Percentiles rank a stretch among this genome's conserved stretches.
Evolutionary conservation across 306 rosid genomes (phyloP).

Genomic region (Ammopiptanthus mongolicus): DNA sequence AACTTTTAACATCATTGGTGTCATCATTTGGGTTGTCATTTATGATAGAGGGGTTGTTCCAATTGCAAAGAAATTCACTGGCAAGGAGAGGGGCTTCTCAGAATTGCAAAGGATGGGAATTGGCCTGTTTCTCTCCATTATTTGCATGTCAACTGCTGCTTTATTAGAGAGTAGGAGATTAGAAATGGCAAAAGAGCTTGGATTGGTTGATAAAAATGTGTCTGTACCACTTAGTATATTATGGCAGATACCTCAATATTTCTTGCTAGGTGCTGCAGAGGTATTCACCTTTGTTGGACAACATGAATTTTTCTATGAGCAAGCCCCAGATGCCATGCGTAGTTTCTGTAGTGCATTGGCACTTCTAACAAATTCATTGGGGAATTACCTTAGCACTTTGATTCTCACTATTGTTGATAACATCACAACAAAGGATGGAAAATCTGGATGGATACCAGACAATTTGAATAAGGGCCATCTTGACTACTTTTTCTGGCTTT

Average conservation of each 20-base stretch:
- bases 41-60: constrained; percentile 69
- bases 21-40: constrained; percentile 73
- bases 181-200: constrained; percentile 51
- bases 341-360: constrained; percentile 84
- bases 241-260: constrained; percentile 88
- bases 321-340: constrained; percentile 80
- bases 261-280: constrained; percentile 81
- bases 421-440: constrained; percentile 51
- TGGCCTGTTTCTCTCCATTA: constrained; percentile 66
- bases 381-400: constrained; percentile 74
- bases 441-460: constrained; percentile 63
- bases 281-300: constrained; percentile 74
- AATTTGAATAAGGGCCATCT: constrained; percentile 73
- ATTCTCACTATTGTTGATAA: constrained; percentile 56
- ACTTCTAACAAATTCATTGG: constrained; percentile 60
- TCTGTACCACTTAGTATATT: constrained; percentile 62
- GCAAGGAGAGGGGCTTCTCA: constrained; percentile 73
- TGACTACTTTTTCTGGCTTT: constrained; percentile 76
- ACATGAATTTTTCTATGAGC: constrained; percentile 80
- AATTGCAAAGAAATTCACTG: constrained; percentile 59
- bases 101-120: constrained; percentile 89
- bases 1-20: constrained; percentile 53
- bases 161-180: constrained; percentile 56
- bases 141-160: constrained; percentile 85
- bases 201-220: constrained; percentile 38